Evolutionary conservation across 1,139 yeast genomes (phyloP), one percentile per base, ranked within the genome.

Genomic region (Hansenula sp.): DNA sequence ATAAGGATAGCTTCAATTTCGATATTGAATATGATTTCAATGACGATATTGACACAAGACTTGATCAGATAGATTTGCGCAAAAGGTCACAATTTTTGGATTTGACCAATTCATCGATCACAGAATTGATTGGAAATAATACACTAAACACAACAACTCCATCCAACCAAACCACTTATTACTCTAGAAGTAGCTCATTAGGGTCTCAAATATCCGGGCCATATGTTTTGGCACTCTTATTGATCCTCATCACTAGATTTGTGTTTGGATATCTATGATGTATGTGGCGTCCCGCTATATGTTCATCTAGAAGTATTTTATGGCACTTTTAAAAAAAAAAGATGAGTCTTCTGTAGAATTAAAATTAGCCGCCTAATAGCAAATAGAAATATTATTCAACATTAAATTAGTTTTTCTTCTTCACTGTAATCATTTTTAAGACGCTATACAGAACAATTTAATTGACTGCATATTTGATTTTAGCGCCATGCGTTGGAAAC

Each of bases 1-100:
- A 40, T 21, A 19, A 28, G 24, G 30, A 40, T 13, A 15, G 35
- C 15, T 40, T 40, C 21, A 40, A 40, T 17, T 40, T 40, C 24
- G 42, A 40, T 21, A 19, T 40, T 3, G 39, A 29, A n/a, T 40
- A 15, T 21, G 38, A 28, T 10, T 36, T 36, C 10, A 11, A 36
- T 13, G 25, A 18, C 13, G 34, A 35, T 35, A 28, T 15, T 15
- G 38, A 40, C 16, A 12, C 3, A 5, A 13, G 8, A 24, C n/a
- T 24, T 10, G 36, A 28, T 13, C 3, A 4, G 4, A 21, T 21
- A 1, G 8, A 30, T 4, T 13, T 15, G 10, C 12, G 13, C 2
- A 39, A 39, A 19, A 39, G 41, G 28, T 19, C 38, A 25, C 15
- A n/a, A 30, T 15, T 15, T n/a, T 12, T 32, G 31, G 32, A 38